phyloP scores from a whole-genome alignment of 2,329 filamentous ascomycete species.

The Alternaria consortialis region DNA sequence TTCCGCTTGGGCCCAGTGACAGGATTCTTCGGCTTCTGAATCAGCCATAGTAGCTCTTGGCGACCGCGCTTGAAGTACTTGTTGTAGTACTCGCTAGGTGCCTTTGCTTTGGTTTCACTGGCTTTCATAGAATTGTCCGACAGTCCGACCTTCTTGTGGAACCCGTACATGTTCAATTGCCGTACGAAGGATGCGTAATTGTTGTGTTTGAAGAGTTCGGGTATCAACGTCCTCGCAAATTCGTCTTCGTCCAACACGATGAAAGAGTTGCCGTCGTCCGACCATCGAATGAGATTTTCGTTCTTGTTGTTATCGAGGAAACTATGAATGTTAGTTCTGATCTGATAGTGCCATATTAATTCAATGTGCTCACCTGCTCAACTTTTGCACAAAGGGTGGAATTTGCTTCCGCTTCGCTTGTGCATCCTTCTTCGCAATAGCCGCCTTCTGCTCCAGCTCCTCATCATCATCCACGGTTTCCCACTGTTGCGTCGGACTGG shows the following conservation, averaged over 20 bases:
- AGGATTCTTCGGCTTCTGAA: slow-evolving; percentile 90
- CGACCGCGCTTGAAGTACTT: slow-evolving; percentile 94
- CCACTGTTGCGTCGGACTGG: slow-evolving; percentile 55
- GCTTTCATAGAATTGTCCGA: slow-evolving; percentile 98
- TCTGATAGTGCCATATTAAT: not conserved
- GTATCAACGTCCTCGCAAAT: slow-evolving; percentile 76
- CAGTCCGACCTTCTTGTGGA: slow-evolving; percentile 68
- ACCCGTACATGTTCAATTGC: slow-evolving; percentile 69
- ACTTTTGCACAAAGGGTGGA: slow-evolving; percentile 95
- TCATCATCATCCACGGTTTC: slow-evolving; percentile 74
- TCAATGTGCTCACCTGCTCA: slow-evolving; percentile 78
- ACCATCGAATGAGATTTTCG: slow-evolving; percentile 95
- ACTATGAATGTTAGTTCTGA: slow-evolving; percentile 59
- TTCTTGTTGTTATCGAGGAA: slow-evolving; percentile 94
- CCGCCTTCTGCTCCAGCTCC: slow-evolving; percentile 79
- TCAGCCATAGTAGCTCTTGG: slow-evolving; percentile 92
- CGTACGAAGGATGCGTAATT: slow-evolving; percentile 81
- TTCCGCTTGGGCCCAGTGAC: slow-evolving; percentile 59
- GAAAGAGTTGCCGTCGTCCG: slow-evolving; percentile 94
- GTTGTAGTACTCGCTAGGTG: slow-evolving; percentile 97
- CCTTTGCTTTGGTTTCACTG: slow-evolving; percentile 96
- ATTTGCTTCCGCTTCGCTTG: slow-evolving; percentile 94
- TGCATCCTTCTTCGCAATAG: slow-evolving; percentile 84
- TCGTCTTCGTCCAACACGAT: slow-evolving; percentile 96
- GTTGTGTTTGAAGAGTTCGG: slow-evolving; percentile 80